A percentile compares a stretch with the other conserved stretches of the same genome.
phyloP scores from a whole-genome alignment of 192 early-diverging fungal species.

The Entomortierella lignicola region DNA sequence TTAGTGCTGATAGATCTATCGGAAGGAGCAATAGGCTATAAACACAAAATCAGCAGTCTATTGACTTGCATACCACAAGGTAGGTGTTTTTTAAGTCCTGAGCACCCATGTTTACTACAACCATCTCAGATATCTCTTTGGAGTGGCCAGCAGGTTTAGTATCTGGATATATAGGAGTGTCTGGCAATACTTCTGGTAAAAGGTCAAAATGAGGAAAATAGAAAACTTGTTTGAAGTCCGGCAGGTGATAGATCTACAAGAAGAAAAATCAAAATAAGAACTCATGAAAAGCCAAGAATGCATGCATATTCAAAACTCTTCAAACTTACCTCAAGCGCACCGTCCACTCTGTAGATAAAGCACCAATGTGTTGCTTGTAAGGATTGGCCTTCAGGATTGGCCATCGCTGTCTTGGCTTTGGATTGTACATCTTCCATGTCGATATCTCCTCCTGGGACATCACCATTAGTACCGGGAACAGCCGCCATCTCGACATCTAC shows the following conservation, averaged over 20 bases:
- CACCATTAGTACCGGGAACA: slow-evolving; percentile 53
- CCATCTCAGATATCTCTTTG: slow-evolving; percentile 75
- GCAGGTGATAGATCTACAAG: slow-evolving; percentile 64
- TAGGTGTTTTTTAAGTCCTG: slow-evolving; percentile 66
- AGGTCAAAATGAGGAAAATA: slow-evolving; percentile 68
- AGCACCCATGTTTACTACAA: slow-evolving; percentile 74
- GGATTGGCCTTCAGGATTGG: slow-evolving; percentile 48
- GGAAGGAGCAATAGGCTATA: too few relatives aligned
- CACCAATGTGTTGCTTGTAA: slow-evolving; percentile 71
- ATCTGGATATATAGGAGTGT: slow-evolving; percentile 57
- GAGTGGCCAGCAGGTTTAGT: slow-evolving; percentile 48
- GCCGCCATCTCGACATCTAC: slow-evolving; percentile 58
- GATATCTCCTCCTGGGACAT: slow-evolving; percentile 46
- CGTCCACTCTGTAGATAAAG: slow-evolving; percentile 69
- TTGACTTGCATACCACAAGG: slow-evolving; percentile 69
- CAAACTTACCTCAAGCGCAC: slow-evolving; percentile 67
- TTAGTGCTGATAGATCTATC: too few relatives aligned
- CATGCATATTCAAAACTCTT: neutral
- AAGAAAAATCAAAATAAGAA: neutral
- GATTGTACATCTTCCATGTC: slow-evolving; percentile 44
- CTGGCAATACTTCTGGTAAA: slow-evolving; percentile 64
- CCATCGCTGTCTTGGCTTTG: slow-evolving; percentile 26
- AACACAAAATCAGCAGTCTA: too few relatives aligned
- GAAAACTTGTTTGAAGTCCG: slow-evolving; percentile 68
- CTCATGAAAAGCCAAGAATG: too few relatives aligned